Evolutionary conservation across 768 basidiomycete genomes (phyloP).

Genomic region (Rhodosporidiobolus sp.): DNA sequence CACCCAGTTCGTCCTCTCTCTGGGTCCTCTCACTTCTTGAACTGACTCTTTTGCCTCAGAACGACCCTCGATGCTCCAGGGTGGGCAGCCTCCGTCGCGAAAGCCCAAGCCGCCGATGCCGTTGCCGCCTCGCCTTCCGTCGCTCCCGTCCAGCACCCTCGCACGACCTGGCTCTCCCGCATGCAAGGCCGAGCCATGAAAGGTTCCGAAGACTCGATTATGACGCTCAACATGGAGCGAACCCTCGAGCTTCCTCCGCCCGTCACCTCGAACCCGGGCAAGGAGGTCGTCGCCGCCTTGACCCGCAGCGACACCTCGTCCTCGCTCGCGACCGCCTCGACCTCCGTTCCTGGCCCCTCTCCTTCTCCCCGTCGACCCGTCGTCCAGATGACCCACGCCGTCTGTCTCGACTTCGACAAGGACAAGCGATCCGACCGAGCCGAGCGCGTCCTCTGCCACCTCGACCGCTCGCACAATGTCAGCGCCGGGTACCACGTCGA

Average conservation of each 20-base stretch:
- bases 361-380: conserved; percentile 56
- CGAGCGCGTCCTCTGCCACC: conserved; percentile 62
- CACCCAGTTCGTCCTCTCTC: conserved; percentile 9
- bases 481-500: conserved; percentile 95
- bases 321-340: neutral
- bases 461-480: conserved; percentile 93
- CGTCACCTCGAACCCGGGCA: conserved; percentile 9
- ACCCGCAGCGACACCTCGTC: neutral
- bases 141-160: neutral
- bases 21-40: neutral
- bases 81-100: conserved; percentile 23
- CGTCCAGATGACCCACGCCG: conserved; percentile 70
- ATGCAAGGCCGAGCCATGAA: neutral
- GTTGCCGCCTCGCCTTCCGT: neutral
- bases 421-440: conserved; percentile 44
- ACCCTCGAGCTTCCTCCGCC: conserved; percentile 11
- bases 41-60: neutral
- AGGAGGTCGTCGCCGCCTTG: conserved; percentile 16
- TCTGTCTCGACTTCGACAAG: conserved; percentile 82
- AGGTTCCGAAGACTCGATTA: neutral
- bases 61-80: conserved; percentile 30
- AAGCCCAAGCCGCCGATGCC: conserved; percentile 3
- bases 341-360: conserved; percentile 49
- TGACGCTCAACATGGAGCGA: neutral
- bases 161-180: conserved; percentile 18